Evolutionary conservation across 2,329 filamentous ascomycete species (phyloP), one percentile per base, ranked within the genome.

Genomic region (Claviceps sp.): DNA sequence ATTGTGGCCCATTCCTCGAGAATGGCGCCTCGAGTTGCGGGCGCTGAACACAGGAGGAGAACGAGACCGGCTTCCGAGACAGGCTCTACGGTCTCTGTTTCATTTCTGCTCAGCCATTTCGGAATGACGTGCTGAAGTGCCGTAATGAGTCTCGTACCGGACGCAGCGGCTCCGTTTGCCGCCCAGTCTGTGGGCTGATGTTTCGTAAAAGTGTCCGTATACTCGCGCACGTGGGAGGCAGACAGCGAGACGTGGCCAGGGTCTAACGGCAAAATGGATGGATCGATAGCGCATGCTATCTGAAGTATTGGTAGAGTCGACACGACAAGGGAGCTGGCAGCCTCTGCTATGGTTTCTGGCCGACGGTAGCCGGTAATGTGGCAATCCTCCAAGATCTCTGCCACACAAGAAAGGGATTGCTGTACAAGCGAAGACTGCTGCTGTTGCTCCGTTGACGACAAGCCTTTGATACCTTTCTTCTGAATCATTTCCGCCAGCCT

Each of bases 311-410:
- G 77, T 9, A 74, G 65, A 0, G 70, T 63, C 4, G 81, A 74
- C 6, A 77, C 70, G 11, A 84, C 69, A 1, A 87, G 70, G n/a
- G 70, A 71, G 57, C 79, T 76, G 14, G 74, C 72, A 0, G 80
- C 78, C 58, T 85, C 81, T 26, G 79, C 78, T 4, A 85, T 72
- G 22, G 86, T 70, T 53, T 87, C 84, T 0, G 79, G 81, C 24
- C 78, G 77, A 18, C 84, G 72, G 56, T 75, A 77, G 2, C 68
- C 68, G 0, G 68, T 71, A 0, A 61, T 60, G 45, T 67, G 64
- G 45, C 70, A 66, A 47, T 72, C 67, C 22, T 65, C 58, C 13
- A 81, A 60, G 6, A 77, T 69, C 0, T 55, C 34, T 52, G 61
- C 60, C 4, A 65, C 53, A 22, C 58, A 55, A 43, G 49, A 16